Evolutionary conservation across 805 yeast species (phyloP).

Genomic region (Suhomyces pyralidae): DNA sequence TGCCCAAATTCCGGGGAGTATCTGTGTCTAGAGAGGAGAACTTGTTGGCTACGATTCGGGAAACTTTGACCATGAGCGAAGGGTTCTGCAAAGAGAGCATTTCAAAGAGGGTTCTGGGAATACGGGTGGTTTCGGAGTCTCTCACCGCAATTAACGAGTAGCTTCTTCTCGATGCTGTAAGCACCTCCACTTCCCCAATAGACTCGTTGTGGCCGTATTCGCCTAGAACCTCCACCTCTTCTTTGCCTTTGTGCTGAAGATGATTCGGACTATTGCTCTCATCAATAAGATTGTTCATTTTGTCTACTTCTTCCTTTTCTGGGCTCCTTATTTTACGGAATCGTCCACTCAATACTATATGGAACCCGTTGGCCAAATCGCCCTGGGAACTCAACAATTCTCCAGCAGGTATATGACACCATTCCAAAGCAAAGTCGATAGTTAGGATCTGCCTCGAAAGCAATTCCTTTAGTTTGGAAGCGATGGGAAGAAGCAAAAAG

Average conservation of each 20-base stretch:
- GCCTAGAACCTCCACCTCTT: slow-evolving; percentile 43
- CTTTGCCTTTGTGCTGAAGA: not conserved
- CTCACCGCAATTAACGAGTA: slow-evolving; percentile 79
- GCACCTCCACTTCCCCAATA: slow-evolving; percentile 91
- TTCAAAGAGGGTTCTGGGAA: slow-evolving; percentile 87
- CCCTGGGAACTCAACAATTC: slow-evolving; percentile 76
- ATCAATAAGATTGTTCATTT: slow-evolving; percentile 18
- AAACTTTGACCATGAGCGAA: slow-evolving; percentile 83
- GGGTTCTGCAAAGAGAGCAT: slow-evolving; percentile 82
- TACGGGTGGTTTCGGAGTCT: slow-evolving; percentile 90
- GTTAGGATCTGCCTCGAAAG: slow-evolving; percentile 65
- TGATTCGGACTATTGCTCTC: slow-evolving; percentile 10
- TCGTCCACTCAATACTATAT: slow-evolving; percentile 85
- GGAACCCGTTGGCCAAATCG: slow-evolving; percentile 86
- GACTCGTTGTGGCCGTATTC: slow-evolving; percentile 95
- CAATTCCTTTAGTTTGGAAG: slow-evolving; percentile 65
- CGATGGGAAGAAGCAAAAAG: slow-evolving; percentile 70
- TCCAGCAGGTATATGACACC: slow-evolving; percentile 92
- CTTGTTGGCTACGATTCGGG: slow-evolving; percentile 74
- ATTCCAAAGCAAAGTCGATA: slow-evolving; percentile 89
- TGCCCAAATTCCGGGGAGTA: not conserved
- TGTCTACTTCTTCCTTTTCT: slow-evolving; percentile 3
- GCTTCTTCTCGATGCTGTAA: slow-evolving; percentile 71
- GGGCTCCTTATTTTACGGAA: slow-evolving; percentile 55
- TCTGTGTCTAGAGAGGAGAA: not conserved